These are phyloP conservation scores for Neckera pumila DNA, from an alignment of 225 moss, liverwort and hornwort genomes.

Conservation along the genomic window DNA sequence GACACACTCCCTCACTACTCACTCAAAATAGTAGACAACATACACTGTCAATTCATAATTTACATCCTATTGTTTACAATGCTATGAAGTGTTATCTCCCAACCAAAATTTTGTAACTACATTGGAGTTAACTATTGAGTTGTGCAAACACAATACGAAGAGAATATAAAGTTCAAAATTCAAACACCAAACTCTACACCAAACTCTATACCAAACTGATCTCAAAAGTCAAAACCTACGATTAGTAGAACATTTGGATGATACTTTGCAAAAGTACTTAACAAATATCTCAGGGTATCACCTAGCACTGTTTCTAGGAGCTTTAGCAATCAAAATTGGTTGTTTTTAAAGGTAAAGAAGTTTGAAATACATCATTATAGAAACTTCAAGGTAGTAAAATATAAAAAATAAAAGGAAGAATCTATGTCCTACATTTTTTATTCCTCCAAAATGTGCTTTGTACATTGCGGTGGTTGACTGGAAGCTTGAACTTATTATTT, in stretches of 20 bases:
- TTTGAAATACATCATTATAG: neutral
- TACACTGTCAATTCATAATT: neutral
- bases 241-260: neutral
- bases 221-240: fast-evolving
- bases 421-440: neutral
- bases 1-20: neutral
- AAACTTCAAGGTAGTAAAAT: neutral
- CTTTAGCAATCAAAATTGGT: neutral
- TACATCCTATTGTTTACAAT: too few relatives aligned
- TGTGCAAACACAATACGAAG: neutral
- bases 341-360: neutral
- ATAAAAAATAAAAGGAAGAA: too few relatives aligned
- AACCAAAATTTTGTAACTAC: neutral
- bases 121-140: fast-evolving
- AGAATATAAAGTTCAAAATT: neutral
- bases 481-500: neutral
- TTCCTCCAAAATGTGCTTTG: neutral
- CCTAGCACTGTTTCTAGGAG: neutral
- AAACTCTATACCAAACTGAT: neutral
- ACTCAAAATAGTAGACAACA: neutral
- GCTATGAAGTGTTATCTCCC: neutral
- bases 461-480: neutral
- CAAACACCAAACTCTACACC: too few relatives aligned
- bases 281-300: neutral
- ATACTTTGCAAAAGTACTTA: neutral